Base-by-base conservation (phyloP, 2,329 filamentous ascomycete species). In the Chaetomiaceae sp. region DNA sequence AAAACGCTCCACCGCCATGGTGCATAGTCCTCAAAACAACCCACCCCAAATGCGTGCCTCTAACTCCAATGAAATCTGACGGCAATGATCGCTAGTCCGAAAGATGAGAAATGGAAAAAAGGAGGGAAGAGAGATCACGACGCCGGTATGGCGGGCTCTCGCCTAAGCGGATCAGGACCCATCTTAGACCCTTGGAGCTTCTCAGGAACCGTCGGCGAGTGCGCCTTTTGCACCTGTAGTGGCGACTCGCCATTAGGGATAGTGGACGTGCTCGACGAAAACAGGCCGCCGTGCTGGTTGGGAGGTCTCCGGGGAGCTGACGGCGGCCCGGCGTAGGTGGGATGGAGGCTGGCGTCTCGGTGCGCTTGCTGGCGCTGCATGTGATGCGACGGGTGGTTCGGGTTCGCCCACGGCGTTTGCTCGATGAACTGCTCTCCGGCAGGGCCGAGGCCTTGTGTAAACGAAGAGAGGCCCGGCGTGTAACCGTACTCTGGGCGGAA, bases 381-480 rank as follows among this genome's bases (percentile, higher is more conserved):
- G 58, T 81, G 79, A 65, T 89, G 85, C 9, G 83, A 80, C 6
- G 87, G 84, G 66, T 90, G 86, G 61, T 92, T 89, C 17, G 91
- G 89, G 66, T 95, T 95, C 33, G 91, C 90, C 91, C 91, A 96
- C 1, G 91, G 87, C 5, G 89, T 95, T 61, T 92, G 86, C 65
- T 95, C 89, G 51, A 95, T 79, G 62, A 94, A 95, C 59, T 92
- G 87, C 68, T 95, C 89, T 63, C 89, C 88, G 22, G 88, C 88
- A 36, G 86, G 81, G 63, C 81, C 80, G 56, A 83, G 70, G 63
- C 75, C 72, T 64, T 72, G 65, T 19, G 71, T 70, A 44, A 80
- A 76, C 6, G 48, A 37, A 6, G 75, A 69, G 7, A 77, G 66
- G 27, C 75, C 67, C 5, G 48, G 39, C 2, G 60, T 23, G 29